phyloP scores from a whole-genome alignment of 192 early-diverging fungal species.

The Funneliformis geosporum region DNA sequence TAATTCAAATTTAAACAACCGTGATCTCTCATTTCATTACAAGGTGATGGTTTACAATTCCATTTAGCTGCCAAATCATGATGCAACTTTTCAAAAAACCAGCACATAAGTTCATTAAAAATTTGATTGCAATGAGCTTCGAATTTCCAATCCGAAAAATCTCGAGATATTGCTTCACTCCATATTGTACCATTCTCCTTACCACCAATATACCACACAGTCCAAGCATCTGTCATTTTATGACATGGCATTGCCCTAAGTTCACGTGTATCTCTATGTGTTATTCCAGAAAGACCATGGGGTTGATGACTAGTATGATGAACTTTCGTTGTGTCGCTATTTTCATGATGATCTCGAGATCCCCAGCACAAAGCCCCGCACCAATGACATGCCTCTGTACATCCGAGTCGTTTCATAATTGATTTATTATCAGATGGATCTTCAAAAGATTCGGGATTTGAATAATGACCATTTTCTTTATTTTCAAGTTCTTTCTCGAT shows the following conservation, averaged over 20 bases:
- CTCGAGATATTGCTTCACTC: background rate
- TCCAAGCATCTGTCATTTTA: background rate
- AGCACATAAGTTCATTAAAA: conserved; percentile 31
- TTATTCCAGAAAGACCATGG: background rate
- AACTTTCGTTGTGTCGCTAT: conserved; percentile 21
- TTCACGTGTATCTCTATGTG: background rate
- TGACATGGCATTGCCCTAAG: conserved; percentile 19
- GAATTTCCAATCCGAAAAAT: conserved; percentile 32
- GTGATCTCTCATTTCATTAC: conserved; percentile 1
- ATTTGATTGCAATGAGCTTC: background rate
- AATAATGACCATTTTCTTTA: background rate
- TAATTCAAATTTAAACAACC: conserved; percentile 1
- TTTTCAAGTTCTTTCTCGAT: conserved; percentile 13
- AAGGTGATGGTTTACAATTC: background rate
- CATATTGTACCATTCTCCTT: background rate
- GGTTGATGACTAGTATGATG: conserved; percentile 35
- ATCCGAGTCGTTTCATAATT: conserved; percentile 30
- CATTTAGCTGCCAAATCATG: background rate
- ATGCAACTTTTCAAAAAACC: conserved; percentile 33
- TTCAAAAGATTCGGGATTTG: background rate
- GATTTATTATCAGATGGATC: conserved; percentile 15
- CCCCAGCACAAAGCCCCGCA: conserved; percentile 34
- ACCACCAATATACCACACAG: background rate
- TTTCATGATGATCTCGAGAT: conserved; percentile 15
- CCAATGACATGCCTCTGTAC: conserved; percentile 21